Conservation (phyloP, 208 protist genomes). For the Crithidia thermophila region DNA sequence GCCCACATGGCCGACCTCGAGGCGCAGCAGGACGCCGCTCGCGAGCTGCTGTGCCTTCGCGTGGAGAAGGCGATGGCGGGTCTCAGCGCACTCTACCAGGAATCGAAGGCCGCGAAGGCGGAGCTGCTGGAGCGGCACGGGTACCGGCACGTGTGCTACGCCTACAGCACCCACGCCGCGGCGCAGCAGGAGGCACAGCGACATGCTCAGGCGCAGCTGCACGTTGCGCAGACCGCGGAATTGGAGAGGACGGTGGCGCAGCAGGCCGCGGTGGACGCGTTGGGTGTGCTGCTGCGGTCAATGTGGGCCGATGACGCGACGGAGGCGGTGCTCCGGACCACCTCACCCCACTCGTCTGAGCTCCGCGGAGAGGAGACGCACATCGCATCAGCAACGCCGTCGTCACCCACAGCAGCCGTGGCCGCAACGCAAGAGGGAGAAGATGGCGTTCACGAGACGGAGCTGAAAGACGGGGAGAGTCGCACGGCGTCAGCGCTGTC, state of each 20-base stretch:
- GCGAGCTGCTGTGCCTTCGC: constrained; percentile 42
- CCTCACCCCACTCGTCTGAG: background rate
- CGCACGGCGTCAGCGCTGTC: background rate
- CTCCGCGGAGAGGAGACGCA: background rate
- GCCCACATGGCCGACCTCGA: constrained; percentile 18
- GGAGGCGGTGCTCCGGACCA: constrained; percentile 3
- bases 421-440: background rate
- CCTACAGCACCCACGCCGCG: constrained; percentile 3
- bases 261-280: constrained; percentile 27
- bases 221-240: constrained; percentile 30
- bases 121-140: constrained; percentile 38
- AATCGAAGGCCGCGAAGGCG: constrained; percentile 31
- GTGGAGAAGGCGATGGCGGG: constrained; percentile 39
- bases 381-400: background rate
- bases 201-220: constrained; percentile 28
- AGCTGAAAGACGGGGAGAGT: background rate
- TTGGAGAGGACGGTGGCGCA: constrained; percentile 28
- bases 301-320: constrained; percentile 46
- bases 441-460: background rate
- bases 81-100: constrained; percentile 38
- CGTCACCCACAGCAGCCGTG: background rate
- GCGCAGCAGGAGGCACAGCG: constrained; percentile 20
- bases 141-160: constrained; percentile 16
- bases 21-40: constrained; percentile 25
- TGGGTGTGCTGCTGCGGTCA: constrained; percentile 34